Base-by-base conservation (phyloP, 2,329 filamentous ascomycete species). In the Aspergillus niger region DNA sequence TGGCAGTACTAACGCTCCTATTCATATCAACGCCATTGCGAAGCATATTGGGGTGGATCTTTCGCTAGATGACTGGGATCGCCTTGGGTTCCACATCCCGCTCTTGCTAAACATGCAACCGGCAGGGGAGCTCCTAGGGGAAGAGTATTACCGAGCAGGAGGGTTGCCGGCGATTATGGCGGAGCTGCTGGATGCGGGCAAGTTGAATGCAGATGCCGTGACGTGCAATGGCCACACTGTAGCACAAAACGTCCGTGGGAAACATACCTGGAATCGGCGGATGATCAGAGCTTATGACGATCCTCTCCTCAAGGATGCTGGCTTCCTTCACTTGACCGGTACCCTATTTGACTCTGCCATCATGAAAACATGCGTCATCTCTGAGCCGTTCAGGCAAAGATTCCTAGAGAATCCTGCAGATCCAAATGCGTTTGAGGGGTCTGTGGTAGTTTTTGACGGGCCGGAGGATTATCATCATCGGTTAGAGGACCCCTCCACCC, bases 1-100 rank as follows among this genome's bases (percentile, higher is more conserved):
- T 26, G 83, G 83, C 13, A 83, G 81, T 63, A 85, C 83, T 3
- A 86, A 86, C 62, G 83, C 83, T 0, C 82, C 83, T 0, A 84
- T 86, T 52, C 83, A 85, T 67, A 72, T 85, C 51, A 82, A 80
- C 41, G 83, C 83, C 8, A 79, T 85, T 22, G 83, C 83, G 2
- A 82, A 81, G 61, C 83, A 85, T 56, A 79, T 83, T 10, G 82
- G 82, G 1, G 79, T 86, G 1, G 69, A 77, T 1, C 69, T 86
- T 0, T 75, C 79, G 11, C 69, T 84, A 32, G 80, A 85, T 61
- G 83, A 85, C 67, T 85, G 83, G 82, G 83, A 85, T 66, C 68
- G 65, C 0, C 68, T 84, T 15, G 83, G 83, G 3, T 82, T 80
- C 64, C 67, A 75, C 6, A 75, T 85, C 10, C 83, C 83, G 0